Evolutionary conservation across 345 rosid species (phyloP), one percentile per base, ranked within the genome.

Genomic region (Eucalyptus guilfoylei): DNA sequence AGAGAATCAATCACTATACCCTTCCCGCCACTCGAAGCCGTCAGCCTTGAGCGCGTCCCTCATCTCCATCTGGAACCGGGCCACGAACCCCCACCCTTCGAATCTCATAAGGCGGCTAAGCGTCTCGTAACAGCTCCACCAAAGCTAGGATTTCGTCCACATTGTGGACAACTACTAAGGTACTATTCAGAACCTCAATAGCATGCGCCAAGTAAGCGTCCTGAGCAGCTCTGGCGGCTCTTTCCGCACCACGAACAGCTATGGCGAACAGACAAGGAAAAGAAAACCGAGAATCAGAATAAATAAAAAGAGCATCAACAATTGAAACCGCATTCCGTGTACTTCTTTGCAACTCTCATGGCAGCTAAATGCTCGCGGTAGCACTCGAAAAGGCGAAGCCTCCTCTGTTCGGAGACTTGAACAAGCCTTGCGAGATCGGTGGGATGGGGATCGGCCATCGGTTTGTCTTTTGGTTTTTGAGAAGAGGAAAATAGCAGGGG

Each of bases 51-150:
- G 54, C 4, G 23, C 54, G 0, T 50, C 54, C 62, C 30, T 23
- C 0, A 9, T 55, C 28, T 9, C 30, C 62, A 10, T 23, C 3
- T 26, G 13, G 26, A 13, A 2, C 30, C 6, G 1, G 62, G 30
- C 62, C 62, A 55, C 6, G 6, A 55, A 55, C 13, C 13, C 11
- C 62, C 30, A 24, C 30, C 62, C 28, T 55, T 55, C 13, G 3
- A 55, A 55, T 6, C 30, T 5, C 62, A 10, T 55, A 9, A 0
- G 62, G 30, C 30, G 0, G 30, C 3, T 49, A 37, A 37, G 17
- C 4, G 23, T 52, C 58, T 52, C 11, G 10, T 8, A 52, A 19
- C 24, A 52, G 24, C 58, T 52, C 58, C 58, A 19, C 9, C 19
- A 49, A 15, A 49, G 19, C 54, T 17, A 17, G 19, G 54, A 49